Percentiles rank a stretch among this genome's conserved stretches.
Conservation (phyloP, 768 basidiomycete species). For the Rhodocollybia butyracea region DNA sequence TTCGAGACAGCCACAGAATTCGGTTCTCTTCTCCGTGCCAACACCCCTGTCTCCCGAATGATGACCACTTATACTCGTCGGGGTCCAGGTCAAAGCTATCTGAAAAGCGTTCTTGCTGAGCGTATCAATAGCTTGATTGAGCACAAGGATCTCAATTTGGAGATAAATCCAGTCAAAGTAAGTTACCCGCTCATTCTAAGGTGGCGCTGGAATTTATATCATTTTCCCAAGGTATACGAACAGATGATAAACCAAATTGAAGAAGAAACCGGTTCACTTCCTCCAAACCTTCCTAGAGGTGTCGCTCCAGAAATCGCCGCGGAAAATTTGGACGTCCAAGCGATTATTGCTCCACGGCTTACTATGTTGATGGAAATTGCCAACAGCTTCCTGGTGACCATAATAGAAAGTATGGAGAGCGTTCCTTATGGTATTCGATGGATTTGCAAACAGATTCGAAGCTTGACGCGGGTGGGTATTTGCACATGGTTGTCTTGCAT, state of each 20-base stretch:
- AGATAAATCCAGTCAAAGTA: conserved; percentile 98
- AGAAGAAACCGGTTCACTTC: conserved; percentile 91
- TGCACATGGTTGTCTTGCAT: conserved; percentile 10
- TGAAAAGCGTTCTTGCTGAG: conserved; percentile 96
- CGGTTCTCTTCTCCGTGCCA: conserved; percentile 96
- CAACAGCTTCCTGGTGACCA: conserved; percentile 94
- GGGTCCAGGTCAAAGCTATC: conserved; percentile 96
- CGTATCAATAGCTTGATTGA: conserved; percentile 98
- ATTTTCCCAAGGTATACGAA: conserved; percentile 88
- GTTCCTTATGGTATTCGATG: conserved; percentile 99
- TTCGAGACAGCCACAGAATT: conserved; percentile 99
- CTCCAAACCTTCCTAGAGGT: conserved; percentile 86
- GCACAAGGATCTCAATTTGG: conserved; percentile 98
- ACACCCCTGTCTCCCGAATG: conserved; percentile 99
- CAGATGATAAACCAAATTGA: conserved; percentile 99
- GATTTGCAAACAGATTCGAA: conserved; percentile 99
- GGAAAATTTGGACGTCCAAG: conserved; percentile 93
- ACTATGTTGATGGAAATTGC: conserved; percentile 99
- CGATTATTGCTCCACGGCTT: conserved; percentile 93
- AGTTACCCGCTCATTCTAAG: conserved; percentile 8
- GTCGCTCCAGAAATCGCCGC: conserved; percentile 94
- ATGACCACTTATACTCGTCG: conserved; percentile 99
- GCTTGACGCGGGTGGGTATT: conserved; percentile 79
- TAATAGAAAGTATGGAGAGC: conserved; percentile 97
- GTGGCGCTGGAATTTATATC: background rate